Conservation (phyloP, 805 yeast genomes). For the Lipomyces spencermartinsiae region DNA sequence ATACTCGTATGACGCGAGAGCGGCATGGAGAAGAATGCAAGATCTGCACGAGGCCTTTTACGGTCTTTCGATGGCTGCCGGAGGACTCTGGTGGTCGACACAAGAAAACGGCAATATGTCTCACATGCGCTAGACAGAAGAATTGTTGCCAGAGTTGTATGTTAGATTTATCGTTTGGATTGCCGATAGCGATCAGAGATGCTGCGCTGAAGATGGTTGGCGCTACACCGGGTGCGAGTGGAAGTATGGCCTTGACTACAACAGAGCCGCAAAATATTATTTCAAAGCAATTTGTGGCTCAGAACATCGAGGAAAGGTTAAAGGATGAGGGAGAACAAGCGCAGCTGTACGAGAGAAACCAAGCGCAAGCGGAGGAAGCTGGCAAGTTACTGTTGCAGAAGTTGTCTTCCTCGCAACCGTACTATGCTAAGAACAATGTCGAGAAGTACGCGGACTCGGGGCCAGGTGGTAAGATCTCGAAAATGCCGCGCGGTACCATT, state of each 20-base stretch:
- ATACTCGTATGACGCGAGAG: conserved; percentile 74
- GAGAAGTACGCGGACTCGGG: conserved; percentile 29
- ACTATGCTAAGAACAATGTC: conserved; percentile 38
- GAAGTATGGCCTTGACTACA: conserved; percentile 41
- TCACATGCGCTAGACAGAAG: conserved; percentile 75
- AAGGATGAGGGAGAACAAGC: conserved; percentile 39
- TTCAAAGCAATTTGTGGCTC: conserved; percentile 63
- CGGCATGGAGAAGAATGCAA: conserved; percentile 80
- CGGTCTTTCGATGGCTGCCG: conserved; percentile 77
- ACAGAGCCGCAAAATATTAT: conserved; percentile 58
- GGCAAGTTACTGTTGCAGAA: conserved; percentile 62
- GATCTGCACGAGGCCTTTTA: conserved; percentile 83
- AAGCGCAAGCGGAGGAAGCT: conserved; percentile 47
- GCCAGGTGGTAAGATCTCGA: conserved; percentile 8
- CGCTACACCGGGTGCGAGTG: conserved; percentile 43
- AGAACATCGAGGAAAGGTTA: conserved; percentile 51
- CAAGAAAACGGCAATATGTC: conserved; percentile 73
- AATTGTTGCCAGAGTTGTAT: conserved; percentile 90
- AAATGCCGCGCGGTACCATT: conserved; percentile 14
- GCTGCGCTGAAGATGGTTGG: conserved; percentile 78
- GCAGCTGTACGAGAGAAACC: conserved; percentile 32
- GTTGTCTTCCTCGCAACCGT: conserved; percentile 50
- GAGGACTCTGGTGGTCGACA: conserved; percentile 46
- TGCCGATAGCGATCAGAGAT: conserved; percentile 81
- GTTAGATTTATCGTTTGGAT: conserved; percentile 78